Evolutionary conservation across 805 yeast species (phyloP).

Genomic region (Millerozyma acaciae): DNA sequence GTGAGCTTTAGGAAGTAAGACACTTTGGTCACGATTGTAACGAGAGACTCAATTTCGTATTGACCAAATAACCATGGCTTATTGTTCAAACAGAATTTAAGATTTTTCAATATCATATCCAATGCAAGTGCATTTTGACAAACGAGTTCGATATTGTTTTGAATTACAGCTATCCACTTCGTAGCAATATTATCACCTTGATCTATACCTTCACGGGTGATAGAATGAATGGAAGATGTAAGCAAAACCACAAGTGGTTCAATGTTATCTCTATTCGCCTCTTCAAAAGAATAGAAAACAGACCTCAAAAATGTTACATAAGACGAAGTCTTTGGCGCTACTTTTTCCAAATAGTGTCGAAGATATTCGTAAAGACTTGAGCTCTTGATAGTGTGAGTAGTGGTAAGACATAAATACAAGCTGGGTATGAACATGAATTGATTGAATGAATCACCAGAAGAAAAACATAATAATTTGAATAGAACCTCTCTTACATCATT

Average conservation of each 20-base stretch:
- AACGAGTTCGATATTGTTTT: neutral
- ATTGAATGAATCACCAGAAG: slow-evolving; percentile 7
- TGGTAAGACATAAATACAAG: no score
- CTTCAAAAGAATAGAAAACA: neutral
- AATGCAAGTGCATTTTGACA: neutral
- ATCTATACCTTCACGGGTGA: neutral
- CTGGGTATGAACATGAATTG: slow-evolving; percentile 12
- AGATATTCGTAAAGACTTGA: no score
- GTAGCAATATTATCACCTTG: neutral
- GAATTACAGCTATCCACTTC: neutral
- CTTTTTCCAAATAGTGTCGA: neutral
- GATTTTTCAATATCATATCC: slow-evolving; percentile 11
- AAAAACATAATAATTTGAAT: slow-evolving; percentile 22
- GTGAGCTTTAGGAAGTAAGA: slow-evolving; percentile 2
- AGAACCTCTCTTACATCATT: slow-evolving; percentile 16
- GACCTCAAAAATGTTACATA: neutral
- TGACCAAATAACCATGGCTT: slow-evolving; percentile 61
- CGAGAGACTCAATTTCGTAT: slow-evolving; percentile 55
- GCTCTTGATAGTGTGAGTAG: no score
- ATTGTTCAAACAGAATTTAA: slow-evolving; percentile 45
- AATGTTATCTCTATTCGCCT: neutral
- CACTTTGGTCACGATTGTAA: slow-evolving; percentile 36
- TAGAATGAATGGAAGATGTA: neutral
- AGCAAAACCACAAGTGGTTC: neutral
- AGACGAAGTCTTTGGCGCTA: neutral